Evolutionary conservation across 2,329 filamentous ascomycete species (phyloP).

Genomic region (Zymoseptoria brevis): DNA sequence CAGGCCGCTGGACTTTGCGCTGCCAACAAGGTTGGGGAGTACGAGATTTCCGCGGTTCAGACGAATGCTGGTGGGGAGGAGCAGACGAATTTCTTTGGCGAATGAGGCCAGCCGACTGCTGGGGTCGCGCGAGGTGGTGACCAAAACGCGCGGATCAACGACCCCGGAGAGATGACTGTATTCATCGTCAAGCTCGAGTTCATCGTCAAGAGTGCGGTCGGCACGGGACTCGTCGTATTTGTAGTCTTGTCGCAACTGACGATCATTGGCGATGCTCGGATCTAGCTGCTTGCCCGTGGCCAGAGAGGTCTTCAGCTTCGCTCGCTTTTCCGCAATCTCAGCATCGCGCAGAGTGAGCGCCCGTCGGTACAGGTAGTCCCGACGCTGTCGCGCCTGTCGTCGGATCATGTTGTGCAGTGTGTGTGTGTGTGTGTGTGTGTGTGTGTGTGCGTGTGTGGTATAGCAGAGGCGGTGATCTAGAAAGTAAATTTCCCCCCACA

Average conservation of each 20-base stretch:
- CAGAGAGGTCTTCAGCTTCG: constrained; percentile 76
- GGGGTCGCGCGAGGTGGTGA: constrained; percentile 85
- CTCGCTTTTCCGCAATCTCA: constrained; percentile 84
- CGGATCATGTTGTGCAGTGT: constrained; percentile 41
- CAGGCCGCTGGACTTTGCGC: constrained; percentile 70
- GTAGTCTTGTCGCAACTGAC: constrained; percentile 73
- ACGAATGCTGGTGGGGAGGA: constrained; percentile 77
- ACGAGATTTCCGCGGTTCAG: constrained; percentile 89
- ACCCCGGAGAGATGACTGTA: constrained; percentile 87
- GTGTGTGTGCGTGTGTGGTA: too few relatives aligned
- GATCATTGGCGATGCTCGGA: constrained; percentile 77
- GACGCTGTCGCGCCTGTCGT: constrained; percentile 67
- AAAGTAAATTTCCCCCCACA: not conserved
- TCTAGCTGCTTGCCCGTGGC: constrained; percentile 84
- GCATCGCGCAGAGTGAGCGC: constrained; percentile 83
- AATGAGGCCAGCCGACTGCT: constrained; percentile 80
- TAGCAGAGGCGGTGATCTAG: not conserved
- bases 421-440: not conserved
- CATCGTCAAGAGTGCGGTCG: constrained; percentile 59
- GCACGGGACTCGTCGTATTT: constrained; percentile 82
- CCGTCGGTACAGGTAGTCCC: constrained; percentile 85
- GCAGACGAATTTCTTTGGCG: constrained; percentile 78
- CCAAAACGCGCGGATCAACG: constrained; percentile 77
- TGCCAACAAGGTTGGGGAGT: constrained; percentile 73
- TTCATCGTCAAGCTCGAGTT: constrained; percentile 76